Evolutionary conservation across 2,329 filamentous ascomycete genomes (phyloP), one percentile per base, ranked within the genome.

Genomic region (Blastomyces gilchristii): DNA sequence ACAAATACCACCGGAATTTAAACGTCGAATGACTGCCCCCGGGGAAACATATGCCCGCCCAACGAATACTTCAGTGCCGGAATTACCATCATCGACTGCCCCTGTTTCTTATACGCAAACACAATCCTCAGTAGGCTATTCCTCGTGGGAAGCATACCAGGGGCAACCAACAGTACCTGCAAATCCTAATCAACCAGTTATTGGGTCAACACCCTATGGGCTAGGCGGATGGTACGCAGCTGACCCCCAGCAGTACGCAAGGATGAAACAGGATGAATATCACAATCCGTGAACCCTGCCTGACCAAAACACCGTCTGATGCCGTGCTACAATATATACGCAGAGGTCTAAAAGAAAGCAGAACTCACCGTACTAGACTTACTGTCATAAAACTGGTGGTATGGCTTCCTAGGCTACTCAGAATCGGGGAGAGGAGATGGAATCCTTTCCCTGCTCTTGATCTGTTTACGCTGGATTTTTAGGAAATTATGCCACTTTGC

Each of bases 11-110:
- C 68, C 71, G 1, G 73, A 76, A 59, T 65, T 74, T 45, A 76
- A 76, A 63, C 69, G 73, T 37, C 69, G 73, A 58, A 75, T 76
- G 70, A 75, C 73, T 2, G 74, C 71, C 45, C 73, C 73, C 5
- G 69, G 68, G 9, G 71, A 75, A 41, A 62, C 67, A 6, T 63
- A 45, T 45, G 47, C 11, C 37, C 57, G 28, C 31, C n/a, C 60
- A 22, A 28, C n/a, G 22, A 59, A 49, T 43, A 25, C 43, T 18
- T 25, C 60, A 56, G 31, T 62, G 31, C 12, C 60, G 4, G 60
- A 62, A 28, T 28, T 62, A 34, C 39, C 43, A 9, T 49, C 60
- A 12, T 54, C 50, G 22, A 31, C 39, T 16, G 28, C 57, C 5
- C 60, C 60, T 9, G 52, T 62, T 37, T 62, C 60, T 31, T 56